A percentile compares a stretch with the other conserved stretches of the same genome.
These are phyloP conservation scores for Chytriomyces hyalinus DNA, from an alignment of 192 early-diverging fungal species.

Conservation along the genomic window DNA sequence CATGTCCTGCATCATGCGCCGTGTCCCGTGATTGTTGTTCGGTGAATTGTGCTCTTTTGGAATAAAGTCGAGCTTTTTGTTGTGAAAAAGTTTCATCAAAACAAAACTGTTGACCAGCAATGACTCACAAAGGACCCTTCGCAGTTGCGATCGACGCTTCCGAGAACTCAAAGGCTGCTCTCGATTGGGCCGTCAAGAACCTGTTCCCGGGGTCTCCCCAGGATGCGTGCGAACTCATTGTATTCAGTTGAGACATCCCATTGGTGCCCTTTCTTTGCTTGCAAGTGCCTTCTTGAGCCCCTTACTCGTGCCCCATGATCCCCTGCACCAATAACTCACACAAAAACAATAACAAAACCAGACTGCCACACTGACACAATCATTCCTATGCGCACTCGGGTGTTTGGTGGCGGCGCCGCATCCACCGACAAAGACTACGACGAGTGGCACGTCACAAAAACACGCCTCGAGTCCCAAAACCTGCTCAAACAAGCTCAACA, in stretches of 20 bases:
- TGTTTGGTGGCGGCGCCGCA: not conserved
- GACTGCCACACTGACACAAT: not conserved
- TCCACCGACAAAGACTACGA: not conserved
- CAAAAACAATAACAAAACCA: not conserved
- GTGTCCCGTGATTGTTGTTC: conserved; percentile 5
- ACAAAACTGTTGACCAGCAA: not conserved
- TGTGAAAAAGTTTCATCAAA: not conserved
- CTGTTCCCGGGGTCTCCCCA: not conserved
- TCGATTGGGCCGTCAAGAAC: not conserved
- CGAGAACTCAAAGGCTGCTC: not conserved
- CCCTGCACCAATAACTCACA: not conserved
- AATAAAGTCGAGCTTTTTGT: not conserved
- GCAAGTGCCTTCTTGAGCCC: not conserved
- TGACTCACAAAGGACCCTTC: conserved; percentile 1
- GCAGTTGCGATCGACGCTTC: not conserved
- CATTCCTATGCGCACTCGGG: not conserved
- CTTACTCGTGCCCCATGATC: not conserved
- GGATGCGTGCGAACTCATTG: not conserved
- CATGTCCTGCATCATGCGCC: conserved; percentile 6
- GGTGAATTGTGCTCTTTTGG: not conserved
- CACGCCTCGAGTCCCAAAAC: not conserved
- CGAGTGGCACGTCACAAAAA: not conserved
- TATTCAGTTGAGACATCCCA: not conserved
- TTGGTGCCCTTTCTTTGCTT: not conserved
- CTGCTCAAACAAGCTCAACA: not conserved